Evolutionary conservation across 345 rosid species (phyloP), one percentile per base, ranked within the genome.

Genomic region (Mallotus nudiflorus): DNA sequence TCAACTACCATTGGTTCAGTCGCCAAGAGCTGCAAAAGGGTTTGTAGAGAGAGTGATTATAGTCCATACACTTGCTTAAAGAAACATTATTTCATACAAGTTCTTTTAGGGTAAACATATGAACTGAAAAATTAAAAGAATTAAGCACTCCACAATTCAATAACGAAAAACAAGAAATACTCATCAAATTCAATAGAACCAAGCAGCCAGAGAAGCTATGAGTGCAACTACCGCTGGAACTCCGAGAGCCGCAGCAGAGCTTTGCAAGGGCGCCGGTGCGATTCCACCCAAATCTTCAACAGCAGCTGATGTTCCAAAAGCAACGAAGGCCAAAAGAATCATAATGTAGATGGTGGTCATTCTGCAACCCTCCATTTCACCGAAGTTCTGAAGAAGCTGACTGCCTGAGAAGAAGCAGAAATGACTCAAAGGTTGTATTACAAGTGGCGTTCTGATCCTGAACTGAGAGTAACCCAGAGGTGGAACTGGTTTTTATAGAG

Each of bases 241-340:
- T 8, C 66, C 66, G 2, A 80, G 59, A 71, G 80, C 66, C 9
- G 37, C 31, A 50, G 58, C 86, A 33, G 62, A 51, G 56, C 80
- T 80, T 58, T 83, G 62, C 78, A 83, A 72, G 0, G 82, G 86
- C 0, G 80, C 52, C 1, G 84, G 86, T 1, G 84, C 76, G 0
- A 61, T 46, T 18, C 72, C 80, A 28, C 76, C 84, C 18, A 65
- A 33, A 61, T 77, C 75, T 63, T 80, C 59, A 35, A 48, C 62
- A 6, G 73, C 76, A 7, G 57, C 66, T 0, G 73, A 55, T 49
- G 69, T 69, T 46, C 53, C 57, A 0, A 66, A 72, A 28, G 9
- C 24, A 19, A 22, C 10, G 19, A 54, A 54, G 25, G 51, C 51
- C 39, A 67, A 2, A 25, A 67, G 62, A 53, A 52, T 6, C 37